Conservation (phyloP, 257 asterid species). For the Mentha longifolia region DNA sequence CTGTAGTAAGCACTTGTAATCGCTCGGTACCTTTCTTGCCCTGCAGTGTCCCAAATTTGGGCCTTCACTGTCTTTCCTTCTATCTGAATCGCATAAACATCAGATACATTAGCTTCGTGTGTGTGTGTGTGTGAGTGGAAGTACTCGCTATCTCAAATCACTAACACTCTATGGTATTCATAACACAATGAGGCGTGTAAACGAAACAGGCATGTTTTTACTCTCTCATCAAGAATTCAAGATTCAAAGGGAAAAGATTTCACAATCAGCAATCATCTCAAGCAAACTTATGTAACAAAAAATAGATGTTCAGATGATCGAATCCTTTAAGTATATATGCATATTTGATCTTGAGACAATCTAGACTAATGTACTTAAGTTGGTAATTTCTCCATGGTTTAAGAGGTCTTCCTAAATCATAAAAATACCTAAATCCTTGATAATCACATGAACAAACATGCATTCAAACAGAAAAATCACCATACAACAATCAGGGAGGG, state of each 20-base stretch:
- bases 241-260: not conserved
- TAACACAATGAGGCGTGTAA: not conserved
- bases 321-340: not conserved
- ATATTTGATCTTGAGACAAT: not conserved
- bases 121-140: not conserved
- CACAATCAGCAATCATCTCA: conserved; percentile 11
- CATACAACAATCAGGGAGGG: not conserved
- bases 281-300: not conserved
- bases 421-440: not conserved
- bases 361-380: not conserved
- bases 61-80: conserved; percentile 85
- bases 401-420: not conserved
- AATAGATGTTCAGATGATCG: not conserved
- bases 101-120: conserved; percentile 5
- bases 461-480: not conserved
- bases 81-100: conserved; percentile 43
- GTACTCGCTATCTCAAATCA: not conserved
- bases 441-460: conserved; percentile 5
- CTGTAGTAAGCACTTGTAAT: conserved; percentile 85
- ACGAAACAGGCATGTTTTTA: not conserved
- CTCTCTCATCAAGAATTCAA: not conserved
- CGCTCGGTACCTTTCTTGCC: conserved; percentile 85
- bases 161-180: conserved; percentile 1
- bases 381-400: not conserved
- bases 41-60: conserved; percentile 91